A percentile compares a stretch with the other conserved stretches of the same genome.
phyloP scores from a whole-genome alignment of 2,329 filamentous ascomycete species.

The Pseudonectria foliicola region DNA sequence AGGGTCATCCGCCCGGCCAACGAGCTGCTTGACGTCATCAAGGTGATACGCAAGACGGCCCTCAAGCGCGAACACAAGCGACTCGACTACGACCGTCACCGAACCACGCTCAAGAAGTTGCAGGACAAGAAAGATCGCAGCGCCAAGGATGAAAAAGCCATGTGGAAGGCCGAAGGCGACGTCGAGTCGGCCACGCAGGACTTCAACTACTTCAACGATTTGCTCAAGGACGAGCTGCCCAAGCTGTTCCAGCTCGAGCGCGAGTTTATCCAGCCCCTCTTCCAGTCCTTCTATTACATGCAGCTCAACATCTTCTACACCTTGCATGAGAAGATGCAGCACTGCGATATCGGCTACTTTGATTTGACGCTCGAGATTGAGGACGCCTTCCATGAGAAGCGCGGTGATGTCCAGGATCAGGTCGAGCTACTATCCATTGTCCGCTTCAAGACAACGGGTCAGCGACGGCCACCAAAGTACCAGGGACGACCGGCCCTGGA shows the following conservation, averaged over 20 bases:
- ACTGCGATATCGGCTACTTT: conserved; percentile 95
- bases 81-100: conserved; percentile 88
- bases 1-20: conserved; percentile 88
- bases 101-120: conserved; percentile 78
- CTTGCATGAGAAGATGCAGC: conserved; percentile 95
- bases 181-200: conserved; percentile 89
- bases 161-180: conserved; percentile 92
- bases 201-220: conserved; percentile 95
- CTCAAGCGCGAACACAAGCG: conserved; percentile 95
- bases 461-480: conserved; percentile 53
- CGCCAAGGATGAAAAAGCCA: conserved; percentile 92
- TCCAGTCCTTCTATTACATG: conserved; percentile 99
- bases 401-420: conserved; percentile 77
- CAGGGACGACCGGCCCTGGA: conserved; percentile 48
- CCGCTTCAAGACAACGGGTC: conserved; percentile 84
- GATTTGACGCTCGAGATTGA: conserved; percentile 86
- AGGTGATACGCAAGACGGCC: conserved; percentile 83
- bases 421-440: conserved; percentile 80
- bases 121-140: conserved; percentile 97
- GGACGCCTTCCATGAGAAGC: conserved; percentile 82
- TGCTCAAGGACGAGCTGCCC: conserved; percentile 92
- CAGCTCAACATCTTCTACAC: conserved; percentile 99
- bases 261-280: conserved; percentile 93
- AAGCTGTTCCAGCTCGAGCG: conserved; percentile 83
- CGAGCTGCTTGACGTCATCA: conserved; percentile 90